Evolutionary conservation across 139 green algal genomes (phyloP).

Genomic region (Ettlia oleoabundans): DNA sequence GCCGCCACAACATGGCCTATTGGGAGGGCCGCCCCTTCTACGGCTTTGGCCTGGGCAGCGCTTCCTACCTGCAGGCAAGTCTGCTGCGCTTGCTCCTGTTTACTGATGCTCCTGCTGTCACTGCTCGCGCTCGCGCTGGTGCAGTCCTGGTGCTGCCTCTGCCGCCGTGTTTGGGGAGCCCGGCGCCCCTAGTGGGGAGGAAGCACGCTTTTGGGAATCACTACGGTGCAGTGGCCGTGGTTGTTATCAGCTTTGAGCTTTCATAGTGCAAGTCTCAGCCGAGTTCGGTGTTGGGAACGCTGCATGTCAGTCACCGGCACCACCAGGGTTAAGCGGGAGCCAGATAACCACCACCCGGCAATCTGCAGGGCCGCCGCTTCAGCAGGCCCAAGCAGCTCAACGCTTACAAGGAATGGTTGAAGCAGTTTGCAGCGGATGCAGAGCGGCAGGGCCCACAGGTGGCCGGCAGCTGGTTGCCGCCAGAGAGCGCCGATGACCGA

Average conservation of each 20-base stretch:
- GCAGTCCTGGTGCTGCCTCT: too few species aligned
- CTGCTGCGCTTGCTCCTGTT: background rate
- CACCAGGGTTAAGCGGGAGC: too few species aligned
- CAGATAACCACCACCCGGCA: too few species aligned
- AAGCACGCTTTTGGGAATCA: too few species aligned
- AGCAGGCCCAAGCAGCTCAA: constrained; percentile 74
- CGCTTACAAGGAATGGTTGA: constrained; percentile 79
- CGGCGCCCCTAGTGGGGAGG: too few species aligned
- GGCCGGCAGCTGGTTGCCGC: constrained; percentile 10
- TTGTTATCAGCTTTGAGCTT: too few species aligned
- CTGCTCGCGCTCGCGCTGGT: too few species aligned
- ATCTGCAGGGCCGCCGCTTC: constrained; percentile 62
- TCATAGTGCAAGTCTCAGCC: too few species aligned
- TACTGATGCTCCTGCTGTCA: background rate
- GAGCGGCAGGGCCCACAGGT: background rate
- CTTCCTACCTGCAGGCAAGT: constrained; percentile 73
- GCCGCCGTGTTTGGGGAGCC: too few species aligned
- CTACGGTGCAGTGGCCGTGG: too few species aligned
- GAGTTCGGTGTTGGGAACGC: too few species aligned
- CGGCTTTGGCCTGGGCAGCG: constrained; percentile 90
- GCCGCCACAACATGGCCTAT: constrained; percentile 93
- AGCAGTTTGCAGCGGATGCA: constrained; percentile 35
- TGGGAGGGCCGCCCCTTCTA: constrained; percentile 82
- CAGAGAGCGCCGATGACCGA: constrained; percentile 61
- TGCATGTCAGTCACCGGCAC: too few species aligned